A percentile compares a stretch with the other conserved stretches of the same genome.
These are phyloP conservation scores for Kwoniella shivajii DNA, from an alignment of 1,284 basidiomycete genomes.

Conservation along the genomic window DNA sequence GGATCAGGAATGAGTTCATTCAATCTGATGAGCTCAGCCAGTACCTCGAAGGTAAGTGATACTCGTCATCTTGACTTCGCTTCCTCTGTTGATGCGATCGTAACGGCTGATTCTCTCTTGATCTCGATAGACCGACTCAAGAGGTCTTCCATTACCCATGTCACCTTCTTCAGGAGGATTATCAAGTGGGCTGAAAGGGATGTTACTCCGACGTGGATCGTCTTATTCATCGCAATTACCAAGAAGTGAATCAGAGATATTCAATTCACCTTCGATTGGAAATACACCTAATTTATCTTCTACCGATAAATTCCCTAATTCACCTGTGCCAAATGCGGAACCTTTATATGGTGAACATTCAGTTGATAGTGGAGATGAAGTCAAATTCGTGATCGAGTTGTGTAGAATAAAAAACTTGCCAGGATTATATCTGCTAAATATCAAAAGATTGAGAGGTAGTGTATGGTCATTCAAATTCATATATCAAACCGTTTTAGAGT, in stretches of 20 bases:
- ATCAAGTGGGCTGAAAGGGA: constrained; percentile 68
- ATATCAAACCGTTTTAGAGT: constrained; percentile 86
- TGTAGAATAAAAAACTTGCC: constrained; percentile 83
- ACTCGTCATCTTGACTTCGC: constrained; percentile 1
- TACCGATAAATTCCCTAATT: constrained; percentile 25
- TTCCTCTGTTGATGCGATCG: constrained; percentile 42
- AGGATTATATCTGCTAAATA: constrained; percentile 84
- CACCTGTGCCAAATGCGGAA: constrained; percentile 54
- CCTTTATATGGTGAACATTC: constrained; percentile 72
- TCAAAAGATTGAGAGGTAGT: constrained; percentile 87
- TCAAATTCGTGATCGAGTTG: constrained; percentile 87
- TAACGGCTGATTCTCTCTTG: constrained; percentile 50
- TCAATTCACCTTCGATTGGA: constrained; percentile 35
- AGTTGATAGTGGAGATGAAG: constrained; percentile 86
- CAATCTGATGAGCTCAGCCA: constrained; percentile 72
- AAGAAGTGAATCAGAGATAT: constrained; percentile 40
- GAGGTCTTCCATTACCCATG: constrained; percentile 75
- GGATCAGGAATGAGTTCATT: constrained; percentile 68
- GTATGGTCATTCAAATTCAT: constrained; percentile 91
- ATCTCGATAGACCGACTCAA: constrained; percentile 62
- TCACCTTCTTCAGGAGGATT: constrained; percentile 61
- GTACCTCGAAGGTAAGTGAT: constrained; percentile 71
- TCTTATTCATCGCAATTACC: constrained; percentile 61
- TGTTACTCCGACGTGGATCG: constrained; percentile 82
- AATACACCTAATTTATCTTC: constrained; percentile 20